phyloP scores from a whole-genome alignment of 1,139 yeast species.

The Kazachstania sp. region DNA sequence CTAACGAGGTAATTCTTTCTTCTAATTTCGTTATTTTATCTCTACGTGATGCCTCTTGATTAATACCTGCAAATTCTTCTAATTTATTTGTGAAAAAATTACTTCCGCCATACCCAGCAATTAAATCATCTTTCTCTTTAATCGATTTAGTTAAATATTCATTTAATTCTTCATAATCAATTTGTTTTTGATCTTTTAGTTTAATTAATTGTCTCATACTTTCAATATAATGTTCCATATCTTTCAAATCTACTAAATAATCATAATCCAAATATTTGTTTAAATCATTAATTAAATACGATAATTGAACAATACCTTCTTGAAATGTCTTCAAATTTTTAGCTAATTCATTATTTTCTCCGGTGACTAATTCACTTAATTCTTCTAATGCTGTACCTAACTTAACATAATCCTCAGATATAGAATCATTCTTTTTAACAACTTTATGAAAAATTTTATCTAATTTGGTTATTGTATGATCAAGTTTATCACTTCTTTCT shows the following conservation, averaged over 20 bases:
- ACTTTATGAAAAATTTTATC: constrained; percentile 72
- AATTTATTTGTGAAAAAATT: constrained; percentile 47
- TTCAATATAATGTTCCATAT: constrained; percentile 76
- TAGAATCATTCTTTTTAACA: constrained; percentile 62
- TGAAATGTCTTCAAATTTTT: constrained; percentile 48
- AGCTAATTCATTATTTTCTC: constrained; percentile 34
- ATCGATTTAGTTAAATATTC: constrained; percentile 69
- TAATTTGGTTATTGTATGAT: constrained; percentile 69
- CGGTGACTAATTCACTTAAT: constrained; percentile 48
- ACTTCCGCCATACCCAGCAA: constrained; percentile 49
- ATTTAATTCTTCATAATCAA: constrained; percentile 78
- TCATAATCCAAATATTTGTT: constrained; percentile 69
- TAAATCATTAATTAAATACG: constrained; percentile 39
- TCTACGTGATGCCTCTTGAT: constrained; percentile 47
- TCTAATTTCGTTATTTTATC: constrained; percentile 45
- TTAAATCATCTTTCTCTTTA: constrained; percentile 52
- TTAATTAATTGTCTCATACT: constrained; percentile 70
- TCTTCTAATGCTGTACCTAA: constrained; percentile 64
- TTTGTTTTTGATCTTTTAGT: constrained; percentile 81
- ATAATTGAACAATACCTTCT: constrained; percentile 42
- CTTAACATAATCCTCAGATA: constrained; percentile 63
- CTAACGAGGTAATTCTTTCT: constrained; percentile 50
- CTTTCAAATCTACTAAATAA: constrained; percentile 73
- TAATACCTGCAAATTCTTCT: constrained; percentile 53
- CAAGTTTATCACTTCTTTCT: constrained; percentile 73